Base-by-base conservation (phyloP, 495 filamentous ascomycete genomes). In the Penicillium salamii region DNA sequence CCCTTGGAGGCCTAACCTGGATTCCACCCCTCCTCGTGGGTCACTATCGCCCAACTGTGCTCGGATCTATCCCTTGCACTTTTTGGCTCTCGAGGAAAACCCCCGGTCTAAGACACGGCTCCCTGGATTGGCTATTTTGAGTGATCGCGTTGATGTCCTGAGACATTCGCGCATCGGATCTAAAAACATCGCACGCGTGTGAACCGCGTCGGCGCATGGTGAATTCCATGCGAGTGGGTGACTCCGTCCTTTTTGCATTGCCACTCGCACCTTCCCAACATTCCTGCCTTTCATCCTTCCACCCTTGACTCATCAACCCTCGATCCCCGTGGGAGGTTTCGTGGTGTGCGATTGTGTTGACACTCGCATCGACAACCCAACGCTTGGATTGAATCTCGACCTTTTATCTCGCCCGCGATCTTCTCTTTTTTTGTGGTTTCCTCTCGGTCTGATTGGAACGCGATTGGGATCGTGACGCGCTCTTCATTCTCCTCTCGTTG, bases 41-140 rank as follows among this genome's bases (percentile, higher is more conserved):
- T 46, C 50, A 40, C 55, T 43, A 42, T 50, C 55, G 24, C 37
- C 44, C 46, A 35, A 52, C 13, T 28, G 40, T 36, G 46, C 52
- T 49, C 52, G 61, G 50, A 52, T 45, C 50, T 55, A 51, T 52
- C 61, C 61, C 61, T 64, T 64, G 54, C 61, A 36, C 48, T 52
- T 52, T 23, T 42, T 42, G 23, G 6, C 24, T 24, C 20, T 1
- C 20, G 26, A n/a, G 23, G 12, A 24, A 33, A 44, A 8, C 23
- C 8, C 8, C 23, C 23, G 23, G 8, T 26, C 23, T 26, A 8
- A 26, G 23, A 26, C 23, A 26, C 23, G 18, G 28, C 9, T 14
- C 34, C 29, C 43, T 14, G 23, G 14, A n/a, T n/a, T n/a, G n/a
- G n/a, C n/a, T n/a, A n/a, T n/a, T n/a, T n/a, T n/a, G n/a, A n/a